Percentiles rank a stretch among this genome's conserved stretches.
phyloP scores from a whole-genome alignment of 371 early-diverging fungal genomes.

The Mortierella sp. region DNA sequence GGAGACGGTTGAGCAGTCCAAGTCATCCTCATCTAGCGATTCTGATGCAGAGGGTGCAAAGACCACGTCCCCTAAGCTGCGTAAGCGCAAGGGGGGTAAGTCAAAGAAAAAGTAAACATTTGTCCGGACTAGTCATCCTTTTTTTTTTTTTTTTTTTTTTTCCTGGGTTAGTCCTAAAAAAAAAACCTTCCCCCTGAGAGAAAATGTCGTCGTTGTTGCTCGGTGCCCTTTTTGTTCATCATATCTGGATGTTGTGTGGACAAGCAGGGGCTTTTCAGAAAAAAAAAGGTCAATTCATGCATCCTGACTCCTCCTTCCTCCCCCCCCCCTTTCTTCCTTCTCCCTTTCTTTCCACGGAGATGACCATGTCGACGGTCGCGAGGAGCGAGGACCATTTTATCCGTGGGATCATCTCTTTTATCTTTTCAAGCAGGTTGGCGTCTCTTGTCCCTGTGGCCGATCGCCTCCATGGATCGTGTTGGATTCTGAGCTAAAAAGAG shows the following conservation, averaged over 20 bases:
- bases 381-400: too few species aligned
- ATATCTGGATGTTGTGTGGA: neutral
- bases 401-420: too few species aligned
- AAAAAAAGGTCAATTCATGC: neutral
- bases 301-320: neutral
- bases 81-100: slow-evolving; percentile 54
- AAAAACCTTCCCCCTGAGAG: too few species aligned
- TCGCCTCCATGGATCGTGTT: too few species aligned
- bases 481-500: too few species aligned
- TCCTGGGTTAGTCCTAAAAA: too few species aligned
- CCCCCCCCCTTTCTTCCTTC: neutral
- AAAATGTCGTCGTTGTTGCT: too few species aligned
- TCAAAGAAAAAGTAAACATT: slow-evolving; percentile 15
- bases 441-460: too few species aligned
- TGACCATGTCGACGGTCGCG: too few species aligned
- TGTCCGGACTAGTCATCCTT: too few species aligned
- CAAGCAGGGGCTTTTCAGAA: neutral
- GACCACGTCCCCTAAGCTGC: slow-evolving; percentile 16
- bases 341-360: neutral
- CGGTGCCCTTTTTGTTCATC: neutral
- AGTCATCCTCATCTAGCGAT: slow-evolving; percentile 21
- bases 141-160: too few species aligned
- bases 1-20: slow-evolving; percentile 15
- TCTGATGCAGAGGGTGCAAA: slow-evolving; percentile 35
- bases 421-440: too few species aligned